Base-by-base conservation (phyloP, 306 rosid species). In the Heteromeles arbutifolia region DNA sequence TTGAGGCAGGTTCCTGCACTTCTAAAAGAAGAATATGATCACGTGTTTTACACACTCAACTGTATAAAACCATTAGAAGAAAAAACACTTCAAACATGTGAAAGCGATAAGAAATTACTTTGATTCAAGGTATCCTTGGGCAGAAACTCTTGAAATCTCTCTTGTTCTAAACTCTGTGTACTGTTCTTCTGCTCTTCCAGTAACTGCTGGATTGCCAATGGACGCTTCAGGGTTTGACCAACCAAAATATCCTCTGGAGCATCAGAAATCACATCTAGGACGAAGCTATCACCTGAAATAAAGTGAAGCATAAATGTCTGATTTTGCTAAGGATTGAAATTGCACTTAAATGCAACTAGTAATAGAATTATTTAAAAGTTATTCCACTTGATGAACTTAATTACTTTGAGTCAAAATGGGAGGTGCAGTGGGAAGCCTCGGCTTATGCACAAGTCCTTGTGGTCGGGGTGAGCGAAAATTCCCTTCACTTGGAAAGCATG, bases 1-100 rank as follows among this genome's bases (percentile, higher is more conserved):
- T 88, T 85, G 78, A 96, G 97, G 84, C 84, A 88, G 76, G 97
- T 90, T 85, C 97, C 98, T 96, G 99, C 97, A 92, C 76, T 81
- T 90, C 96, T 90, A 92, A 90, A 84, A 83, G 77, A 85, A 77
- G 75, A 80, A 86, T 84, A 88, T 87, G 87, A 89, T 82, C 80
- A 75, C 89, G 69, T 68, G 89, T 73, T 86, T 86, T 79, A 78
- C 83, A 75, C 73, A 83, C 68, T 43, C 61, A 79, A 37, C 67
- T 74, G 80, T 59, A 67, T 73, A 63, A 63, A 78, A 63, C 71
- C 26, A 21, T 48, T 32, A 69, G 50, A 78, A 67, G 53, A 83
- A 24, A 48, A 58, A 41, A 45, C 77, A 52, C 45, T 43, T 66
- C 45, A 32, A 3, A 32, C 19, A 76, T 66, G 78, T 24, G 53